Base-by-base conservation (phyloP, 2,329 filamentous ascomycete genomes). In the Neonectria magnoliae region DNA sequence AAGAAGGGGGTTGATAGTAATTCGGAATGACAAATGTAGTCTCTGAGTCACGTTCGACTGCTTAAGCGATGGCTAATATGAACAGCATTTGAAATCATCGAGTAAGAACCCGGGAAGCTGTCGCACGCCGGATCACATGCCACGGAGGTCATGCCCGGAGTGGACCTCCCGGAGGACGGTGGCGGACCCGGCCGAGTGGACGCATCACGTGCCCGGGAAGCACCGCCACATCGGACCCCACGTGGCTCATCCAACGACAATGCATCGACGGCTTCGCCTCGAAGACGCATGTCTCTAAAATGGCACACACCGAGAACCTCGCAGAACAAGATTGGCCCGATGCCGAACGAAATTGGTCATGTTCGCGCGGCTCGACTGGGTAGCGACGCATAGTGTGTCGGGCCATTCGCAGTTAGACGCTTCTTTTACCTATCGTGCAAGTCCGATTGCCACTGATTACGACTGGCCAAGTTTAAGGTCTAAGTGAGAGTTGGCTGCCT, bases 181-280 rank as follows among this genome's bases (percentile, higher is more conserved):
- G 70, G 57, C 64, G 67, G 70, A 71, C 71, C 71, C 71, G 70
- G 66, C 70, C 65, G 68, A 70, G 60, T 67, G 71, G 64, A 33
- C 31, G 36, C 38, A 22, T 62, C 61, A 57, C 29, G 60, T 36
- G 22, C 47, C 33, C n/a, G 22, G 16, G 38, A 20, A 33, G 62
- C 63, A 64, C 62, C 68, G 71, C 71, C 65, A 71, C 71, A 57
- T 33, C 27, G 45, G 47, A 60, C 27, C 59, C 69, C 71, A 72
- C 71, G 71, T 72, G 71, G 71, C 69, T 68, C 50, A 60, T 47
- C 57, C 38, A 62, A 56, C 51, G 60, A 63, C 64, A 66, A 53
- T 60, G 56, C 64, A 66, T 51, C 59, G 44, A 56, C 38, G 56
- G 47, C 54, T 57, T 65, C 57, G 57, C 53, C 48, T 59, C 52